These are phyloP conservation scores for Ashbya aceris DNA, from an alignment of 1,139 yeast species.

Conservation along the genomic window DNA sequence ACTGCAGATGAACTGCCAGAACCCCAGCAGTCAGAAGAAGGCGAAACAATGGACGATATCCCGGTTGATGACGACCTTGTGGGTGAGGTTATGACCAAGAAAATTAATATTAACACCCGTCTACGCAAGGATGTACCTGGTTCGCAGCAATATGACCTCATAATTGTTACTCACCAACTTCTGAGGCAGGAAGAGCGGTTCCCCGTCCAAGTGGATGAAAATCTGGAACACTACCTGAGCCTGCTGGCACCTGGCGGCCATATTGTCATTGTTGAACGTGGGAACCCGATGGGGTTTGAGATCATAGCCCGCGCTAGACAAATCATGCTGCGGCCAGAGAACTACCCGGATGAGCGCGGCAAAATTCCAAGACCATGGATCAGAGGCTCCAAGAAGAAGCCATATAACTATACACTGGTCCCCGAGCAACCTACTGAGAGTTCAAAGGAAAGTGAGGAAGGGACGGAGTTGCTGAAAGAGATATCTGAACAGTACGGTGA, in stretches of 20 bases:
- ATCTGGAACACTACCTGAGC: conserved; percentile 49
- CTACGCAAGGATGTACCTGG: conserved; percentile 43
- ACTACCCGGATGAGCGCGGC: conserved; percentile 43
- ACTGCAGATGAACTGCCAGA: conserved; percentile 16
- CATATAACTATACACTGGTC: conserved; percentile 13
- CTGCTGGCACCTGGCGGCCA: conserved; percentile 71
- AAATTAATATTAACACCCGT: conserved; percentile 44
- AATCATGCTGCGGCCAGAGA: conserved; percentile 75
- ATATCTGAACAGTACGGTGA: conserved; percentile 36
- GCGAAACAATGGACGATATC: conserved; percentile 17
- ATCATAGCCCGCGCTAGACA: conserved; percentile 85
- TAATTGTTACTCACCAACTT: conserved; percentile 78
- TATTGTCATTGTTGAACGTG: conserved; percentile 73
- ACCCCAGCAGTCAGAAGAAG: conserved; percentile 17
- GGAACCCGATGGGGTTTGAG: conserved; percentile 85
- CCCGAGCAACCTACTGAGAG: conserved; percentile 18
- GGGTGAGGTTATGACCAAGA: conserved; percentile 54
- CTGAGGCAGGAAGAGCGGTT: conserved; percentile 51
- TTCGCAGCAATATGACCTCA: conserved; percentile 54
- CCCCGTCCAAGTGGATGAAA: conserved; percentile 66
- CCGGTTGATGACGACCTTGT: conserved; percentile 31
- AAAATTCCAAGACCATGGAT: conserved; percentile 68
- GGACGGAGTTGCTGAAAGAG: conserved; percentile 32
- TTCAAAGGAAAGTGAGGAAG: conserved; percentile 20
- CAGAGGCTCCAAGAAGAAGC: conserved; percentile 38